Conservation (phyloP, 1,139 yeast genomes). For the Yamadazyma buinensis region DNA sequence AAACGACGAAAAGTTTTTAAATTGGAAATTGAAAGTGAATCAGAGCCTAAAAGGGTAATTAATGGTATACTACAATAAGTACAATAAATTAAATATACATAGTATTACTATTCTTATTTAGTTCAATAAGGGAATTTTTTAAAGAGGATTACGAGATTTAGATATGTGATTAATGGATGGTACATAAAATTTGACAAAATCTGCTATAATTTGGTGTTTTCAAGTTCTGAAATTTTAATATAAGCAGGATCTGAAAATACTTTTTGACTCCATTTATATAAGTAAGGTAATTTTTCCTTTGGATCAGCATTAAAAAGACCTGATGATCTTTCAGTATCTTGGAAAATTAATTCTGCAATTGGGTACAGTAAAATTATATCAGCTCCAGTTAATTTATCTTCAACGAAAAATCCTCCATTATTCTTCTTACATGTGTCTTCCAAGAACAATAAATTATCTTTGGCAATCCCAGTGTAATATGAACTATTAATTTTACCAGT, state of each 20-base stretch:
- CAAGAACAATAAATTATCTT: constrained; percentile 25
- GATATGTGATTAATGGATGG: no score
- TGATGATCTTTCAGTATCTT: constrained; percentile 11
- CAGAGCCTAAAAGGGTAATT: no score
- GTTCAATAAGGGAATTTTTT: no score
- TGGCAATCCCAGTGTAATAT: constrained; percentile 25
- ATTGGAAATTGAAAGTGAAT: no score
- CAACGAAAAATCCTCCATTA: constrained; percentile 31
- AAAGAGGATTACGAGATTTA: no score
- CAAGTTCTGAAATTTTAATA: constrained; percentile 18
- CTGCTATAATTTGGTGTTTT: constrained; percentile 10
- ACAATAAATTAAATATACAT: no score
- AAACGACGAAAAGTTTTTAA: no score
- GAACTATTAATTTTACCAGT: constrained; percentile 22
- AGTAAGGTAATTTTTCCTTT: constrained; percentile 19
- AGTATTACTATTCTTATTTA: no score
- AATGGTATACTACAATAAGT: no score
- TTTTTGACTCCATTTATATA: constrained; percentile 22
- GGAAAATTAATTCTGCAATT: constrained; percentile 19
- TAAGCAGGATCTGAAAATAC: constrained; percentile 19
- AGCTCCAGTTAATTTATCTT: constrained; percentile 34
- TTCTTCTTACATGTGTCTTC: constrained; percentile 28
- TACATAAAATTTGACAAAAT: no score
- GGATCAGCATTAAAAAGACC: constrained; percentile 9
- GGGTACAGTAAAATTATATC: constrained; percentile 40